Conservation (phyloP, 768 basidiomycete genomes). For the Macrolepiota fuliginosa region DNA sequence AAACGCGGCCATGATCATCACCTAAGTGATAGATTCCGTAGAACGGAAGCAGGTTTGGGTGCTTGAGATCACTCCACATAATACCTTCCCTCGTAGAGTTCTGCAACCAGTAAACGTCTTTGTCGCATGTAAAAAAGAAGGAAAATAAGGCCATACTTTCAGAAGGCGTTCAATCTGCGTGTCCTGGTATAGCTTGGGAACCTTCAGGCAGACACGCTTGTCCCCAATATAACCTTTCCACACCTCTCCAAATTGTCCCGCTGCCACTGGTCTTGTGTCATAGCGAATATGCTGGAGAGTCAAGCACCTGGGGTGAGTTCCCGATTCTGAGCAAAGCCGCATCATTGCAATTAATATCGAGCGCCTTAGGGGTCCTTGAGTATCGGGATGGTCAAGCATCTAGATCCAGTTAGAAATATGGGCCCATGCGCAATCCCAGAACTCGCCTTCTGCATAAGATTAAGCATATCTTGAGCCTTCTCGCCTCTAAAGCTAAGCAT, state of each 20-base stretch:
- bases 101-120: background rate
- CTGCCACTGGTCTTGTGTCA: constrained; percentile 13
- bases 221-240: constrained; percentile 22
- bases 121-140: background rate
- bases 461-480: background rate
- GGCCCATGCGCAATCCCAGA: background rate
- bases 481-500: background rate
- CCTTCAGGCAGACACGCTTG: constrained; percentile 23
- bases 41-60: constrained; percentile 15
- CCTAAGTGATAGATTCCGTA: constrained; percentile 13
- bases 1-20: background rate
- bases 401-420: background rate
- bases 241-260: constrained; percentile 29
- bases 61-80: constrained; percentile 15
- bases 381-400: background rate
- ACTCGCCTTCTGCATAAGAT: background rate
- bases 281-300: constrained; percentile 16
- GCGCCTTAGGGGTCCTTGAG: background rate
- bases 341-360: background rate
- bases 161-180: constrained; percentile 16
- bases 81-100: constrained; percentile 11
- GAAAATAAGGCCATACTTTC: constrained; percentile 19
- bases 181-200: constrained; percentile 22
- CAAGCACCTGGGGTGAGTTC: constrained; percentile 26
- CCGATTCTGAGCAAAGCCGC: constrained; percentile 23